A percentile compares a stretch with the other conserved stretches of the same genome.
phyloP scores from a whole-genome alignment of 441 rosid genomes.

The Eruca vesicaria region DNA sequence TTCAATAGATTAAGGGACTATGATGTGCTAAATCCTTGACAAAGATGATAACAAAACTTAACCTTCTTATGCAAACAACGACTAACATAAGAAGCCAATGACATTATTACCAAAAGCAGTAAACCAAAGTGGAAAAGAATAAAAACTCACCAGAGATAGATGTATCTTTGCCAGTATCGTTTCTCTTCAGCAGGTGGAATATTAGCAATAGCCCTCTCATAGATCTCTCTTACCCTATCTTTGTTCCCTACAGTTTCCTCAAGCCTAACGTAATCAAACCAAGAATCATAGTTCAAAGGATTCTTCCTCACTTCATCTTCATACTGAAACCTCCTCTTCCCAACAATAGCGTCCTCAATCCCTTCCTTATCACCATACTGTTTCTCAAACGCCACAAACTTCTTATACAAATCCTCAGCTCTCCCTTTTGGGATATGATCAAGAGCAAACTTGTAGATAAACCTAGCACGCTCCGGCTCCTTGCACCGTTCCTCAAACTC shows the following conservation, averaged over 20 bases:
- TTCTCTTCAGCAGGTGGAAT: slow-evolving; percentile 84
- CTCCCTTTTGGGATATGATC: slow-evolving; percentile 89
- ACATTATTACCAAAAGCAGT: not conserved
- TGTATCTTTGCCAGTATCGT: slow-evolving; percentile 88
- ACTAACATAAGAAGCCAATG: not conserved
- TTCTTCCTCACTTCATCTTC: slow-evolving; percentile 86
- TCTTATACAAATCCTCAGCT: slow-evolving; percentile 75
- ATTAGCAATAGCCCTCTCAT: slow-evolving; percentile 83
- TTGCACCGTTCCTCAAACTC: slow-evolving; percentile 88
- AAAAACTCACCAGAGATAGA: slow-evolving; percentile 67
- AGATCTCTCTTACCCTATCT: slow-evolving; percentile 65
- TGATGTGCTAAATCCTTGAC: not conserved
- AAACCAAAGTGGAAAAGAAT: not conserved
- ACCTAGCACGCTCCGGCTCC: slow-evolving; percentile 70
- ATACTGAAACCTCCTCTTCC: slow-evolving; percentile 87
- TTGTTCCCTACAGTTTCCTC: slow-evolving; percentile 76
- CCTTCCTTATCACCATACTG: slow-evolving; percentile 87
- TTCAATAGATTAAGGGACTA: not conserved
- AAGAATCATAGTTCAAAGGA: slow-evolving; percentile 71
- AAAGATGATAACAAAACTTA: not conserved
- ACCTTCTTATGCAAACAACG: not conserved
- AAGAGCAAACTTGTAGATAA: slow-evolving; percentile 78
- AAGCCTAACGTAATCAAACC: slow-evolving; percentile 82
- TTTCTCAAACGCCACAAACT: slow-evolving; percentile 84
- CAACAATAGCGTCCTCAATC: slow-evolving; percentile 88